Base-by-base conservation (phyloP, 2,329 filamentous ascomycete species). In the Botrytis sinoallii region DNA sequence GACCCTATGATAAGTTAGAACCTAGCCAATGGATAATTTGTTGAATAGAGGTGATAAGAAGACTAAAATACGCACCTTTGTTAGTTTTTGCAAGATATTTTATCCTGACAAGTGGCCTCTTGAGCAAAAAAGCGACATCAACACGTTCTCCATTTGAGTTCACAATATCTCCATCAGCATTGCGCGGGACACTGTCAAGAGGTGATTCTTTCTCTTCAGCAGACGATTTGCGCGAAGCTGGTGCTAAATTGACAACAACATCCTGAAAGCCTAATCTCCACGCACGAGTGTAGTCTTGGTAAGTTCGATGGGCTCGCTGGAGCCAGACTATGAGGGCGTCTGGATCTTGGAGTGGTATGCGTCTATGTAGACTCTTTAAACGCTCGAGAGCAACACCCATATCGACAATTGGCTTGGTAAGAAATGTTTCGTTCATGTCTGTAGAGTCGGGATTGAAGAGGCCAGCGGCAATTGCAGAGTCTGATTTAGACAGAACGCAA, bases 261-360 rank as follows among this genome's bases (percentile, higher is more conserved):
- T 97, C 95, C 79, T 97, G 93, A 82, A 98, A 99, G 0, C 96
- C 96, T 66, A 98, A 87, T 44, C 94, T 89, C 96, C 96, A 99
- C 12, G 92, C 91, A 79, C 90, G 90, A 46, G 98, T 86, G 81
- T 98, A 99, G 79, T 93, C 91, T 75, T 90, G 87, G 81, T 99
- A 99, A 16, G 95, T 88, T 72, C 91, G 90, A 64, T 93, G 89
- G 0, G 93, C 91, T 32, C 88, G 89, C 73, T 94, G 89, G 2
- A 95, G 92, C 96, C 96, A 99, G 59, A 86, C 87, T 16, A 97
- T 85, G 70, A 99, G 86, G 22, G 88, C 87, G 73, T 92, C 88
- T 2, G 92, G 84, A 76, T 96, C 90, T 35, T 90, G 86, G 69
- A 92, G 85, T 0, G 95, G 94, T 25, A 97, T 92, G 71, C 91